Base-by-base conservation (phyloP, 2,329 filamentous ascomycete species). In the Trichoderma arundinaceum region DNA sequence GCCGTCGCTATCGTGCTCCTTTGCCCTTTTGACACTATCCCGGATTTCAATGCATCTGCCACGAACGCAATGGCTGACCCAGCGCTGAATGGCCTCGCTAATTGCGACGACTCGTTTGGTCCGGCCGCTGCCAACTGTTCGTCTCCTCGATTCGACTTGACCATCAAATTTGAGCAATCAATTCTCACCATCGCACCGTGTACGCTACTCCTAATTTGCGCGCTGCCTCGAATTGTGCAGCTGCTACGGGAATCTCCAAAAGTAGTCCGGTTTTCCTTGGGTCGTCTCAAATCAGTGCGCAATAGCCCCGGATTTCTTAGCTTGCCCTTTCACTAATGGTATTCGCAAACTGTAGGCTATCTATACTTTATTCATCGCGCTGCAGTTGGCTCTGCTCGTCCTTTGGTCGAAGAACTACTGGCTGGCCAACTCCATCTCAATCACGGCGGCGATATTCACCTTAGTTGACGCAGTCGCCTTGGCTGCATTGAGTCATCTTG, bases 401-500 rank as follows among this genome's bases (percentile, higher is more conserved):
- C 7, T 51, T 13, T 65, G 62, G 53, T 43, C 15, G 17, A 9
- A 15, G 28, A 22, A 53, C n/a, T 32, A n/a, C 19, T 43, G 59
- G 35, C 66, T 33, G 38, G 66, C 63, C 22, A 51, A 35, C 54
- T 51, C 64, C 6, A 63, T 64, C n/a, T 56, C 52, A 15, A 12
- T 69, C 6, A 52, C 66, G 3, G 51, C 58, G 2, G 66, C 64
- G 22, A 49, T 64, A 54, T 1, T 70, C 44, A 68, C 66, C 51
- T 60, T 73, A 8, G n/a, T 75, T 12, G 73, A 70, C 15, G 68
- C 71, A 2, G 46, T 75, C 15, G 68, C 66, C 19, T 53, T 76
- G 46, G 67, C 68, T 13, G 59, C 69, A 0, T 68, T 77, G 12
- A 76, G 76, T 0, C 76, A 73, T 66, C 53, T 68, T 15, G 76